Base-by-base conservation (phyloP, 352 stramenopile species). In the Lagenidium sp. region DNA sequence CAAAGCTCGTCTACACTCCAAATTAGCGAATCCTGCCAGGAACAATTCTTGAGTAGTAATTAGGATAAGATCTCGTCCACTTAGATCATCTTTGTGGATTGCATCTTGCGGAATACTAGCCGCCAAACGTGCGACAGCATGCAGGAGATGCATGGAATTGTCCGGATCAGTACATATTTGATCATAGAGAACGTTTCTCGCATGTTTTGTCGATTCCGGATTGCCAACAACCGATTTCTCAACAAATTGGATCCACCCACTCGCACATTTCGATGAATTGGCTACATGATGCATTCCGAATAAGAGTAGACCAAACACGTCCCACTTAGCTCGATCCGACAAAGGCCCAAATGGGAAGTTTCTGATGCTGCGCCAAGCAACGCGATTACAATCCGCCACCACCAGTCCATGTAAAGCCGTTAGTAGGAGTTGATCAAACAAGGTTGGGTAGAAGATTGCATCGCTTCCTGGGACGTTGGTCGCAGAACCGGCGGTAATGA, bases 371-470 rank as follows among this genome's bases (percentile, higher is more conserved):
- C 77, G 68, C 79, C 79, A 91, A 12, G 76, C 75, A 8, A 87
- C 69, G n/a, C 75, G 68, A 47, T 88, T 91, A 53, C 73, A 87
- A 43, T 91, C 79, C 15, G 62, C 35, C 4, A 78, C 62, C 45
- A 91, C 56, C 7, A 91, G 32, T 8, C 76, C 81, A 44, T 87
- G 75, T 8, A 94, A 53, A 26, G 74, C 79, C 6, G 80, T 90
- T 26, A 91, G 54, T 41, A 94, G 90, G 6, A 94, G 62, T 48
- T 94, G 81, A 36, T 94, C 81, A 46, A 91, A 90, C 12, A 88
- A 45, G 15, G 79, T 87, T 23, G 79, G 79, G 41, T 91, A 91
- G 20, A 72, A 82, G 0, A 75, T 50, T 1, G 47, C 53, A 3
- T 75, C 57, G 0, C 38, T 52, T 30, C 61, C 66, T 19, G 53